Conservation (phyloP, 179 eudicot genomes). For the Beta macrorhiza region DNA sequence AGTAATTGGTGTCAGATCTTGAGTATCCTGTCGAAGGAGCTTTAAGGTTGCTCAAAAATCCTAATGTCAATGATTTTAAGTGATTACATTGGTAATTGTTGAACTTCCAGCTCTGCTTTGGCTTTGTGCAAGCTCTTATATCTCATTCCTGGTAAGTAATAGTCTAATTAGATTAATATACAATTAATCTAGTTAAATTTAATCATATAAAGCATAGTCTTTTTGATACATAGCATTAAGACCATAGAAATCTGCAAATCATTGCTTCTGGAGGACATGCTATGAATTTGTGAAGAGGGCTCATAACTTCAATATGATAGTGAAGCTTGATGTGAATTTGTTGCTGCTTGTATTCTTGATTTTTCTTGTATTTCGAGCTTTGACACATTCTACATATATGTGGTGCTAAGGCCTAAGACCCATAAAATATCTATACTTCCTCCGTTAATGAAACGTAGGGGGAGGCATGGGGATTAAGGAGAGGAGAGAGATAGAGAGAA, state of each 20-base stretch:
- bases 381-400: neutral
- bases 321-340: slow-evolving; percentile 87
- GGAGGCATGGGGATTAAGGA: no score
- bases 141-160: neutral
- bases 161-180: slow-evolving; percentile 6
- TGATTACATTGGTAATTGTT: neutral
- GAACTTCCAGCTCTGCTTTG: neutral
- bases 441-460: no score
- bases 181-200: slow-evolving; percentile 52
- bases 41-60: neutral
- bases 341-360: slow-evolving; percentile 63
- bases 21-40: neutral
- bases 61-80: neutral
- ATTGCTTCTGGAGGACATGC: slow-evolving; percentile 82
- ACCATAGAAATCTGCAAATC: slow-evolving; percentile 75
- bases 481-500: no score
- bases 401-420: neutral
- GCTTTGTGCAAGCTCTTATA: neutral
- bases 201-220: slow-evolving; percentile 52
- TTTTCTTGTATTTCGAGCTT: neutral
- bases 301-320: slow-evolving; percentile 78
- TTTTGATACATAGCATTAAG: slow-evolving; percentile 71
- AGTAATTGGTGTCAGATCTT: neutral
- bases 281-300: slow-evolving; percentile 46
- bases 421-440: no score